Base-by-base conservation (phyloP, 306 rosid genomes). In the Prunus mira region DNA sequence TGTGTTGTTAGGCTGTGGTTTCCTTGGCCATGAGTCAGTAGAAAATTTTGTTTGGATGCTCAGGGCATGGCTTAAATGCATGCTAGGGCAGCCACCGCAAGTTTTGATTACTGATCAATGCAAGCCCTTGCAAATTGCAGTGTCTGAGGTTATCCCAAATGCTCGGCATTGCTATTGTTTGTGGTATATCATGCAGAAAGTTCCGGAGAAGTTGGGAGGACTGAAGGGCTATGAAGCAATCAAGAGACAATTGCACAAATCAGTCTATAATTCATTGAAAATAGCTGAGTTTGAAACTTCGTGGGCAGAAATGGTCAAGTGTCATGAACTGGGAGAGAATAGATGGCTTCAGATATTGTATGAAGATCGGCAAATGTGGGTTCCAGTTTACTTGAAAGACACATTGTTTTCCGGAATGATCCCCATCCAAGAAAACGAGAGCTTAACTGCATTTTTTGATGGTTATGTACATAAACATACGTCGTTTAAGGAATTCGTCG, bases 131-230 rank as follows among this genome's bases (percentile, higher is more conserved):
- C 90, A 86, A 82, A 81, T 25, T 72, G 97, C 95, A 57, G 82
- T 88, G 57, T 83, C 85, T 49, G 82, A 84, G 83, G 91, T 91
- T 76, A 83, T 91, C 77, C 91, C 93, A 50, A 81, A 77, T 45
- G 87, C 90, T 78, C 84, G 58, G 34, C 97, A 88, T 69, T 89
- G 97, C 84, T 92, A 82, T 79, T 83, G 87, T 69, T 66, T 84
- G 85, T 82, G 85, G 84, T 87, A 86, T 78, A 87, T 91, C 65
- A 84, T 84, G 87, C 89, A 82, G 61, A 86, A 87, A 86, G 83
- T 91, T 79, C 90, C 93, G 3, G 93, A 89, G 82, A 89, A 88
- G 87, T 74, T 91, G 87, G 97, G 97, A 72, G 97, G 97, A 74
- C 75, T 91, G 88, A 78, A 87, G 69, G 91, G 91, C 66, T 89